phyloP scores from a whole-genome alignment of 768 basidiomycete species.

The Mycena rebaudengoi region DNA sequence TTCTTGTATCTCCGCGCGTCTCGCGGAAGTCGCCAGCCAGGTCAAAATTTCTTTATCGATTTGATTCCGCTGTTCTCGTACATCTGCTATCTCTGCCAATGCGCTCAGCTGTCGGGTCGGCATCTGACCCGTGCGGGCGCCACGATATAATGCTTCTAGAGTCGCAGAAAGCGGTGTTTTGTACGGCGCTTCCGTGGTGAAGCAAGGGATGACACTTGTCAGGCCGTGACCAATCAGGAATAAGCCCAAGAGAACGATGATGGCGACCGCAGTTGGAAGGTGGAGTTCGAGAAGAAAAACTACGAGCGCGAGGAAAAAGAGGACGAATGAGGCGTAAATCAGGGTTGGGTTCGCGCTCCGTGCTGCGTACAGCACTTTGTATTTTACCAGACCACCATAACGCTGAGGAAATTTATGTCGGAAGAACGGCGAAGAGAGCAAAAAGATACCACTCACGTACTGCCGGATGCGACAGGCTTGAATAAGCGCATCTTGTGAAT shows the following conservation, averaged over 20 bases:
- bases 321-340: not conserved
- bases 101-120: not conserved
- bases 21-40: not conserved
- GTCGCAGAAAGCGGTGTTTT: not conserved
- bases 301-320: not conserved
- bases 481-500: not conserved
- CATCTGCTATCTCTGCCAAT: not conserved
- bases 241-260: not conserved
- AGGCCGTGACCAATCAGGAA: not conserved
- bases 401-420: not conserved
- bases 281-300: not conserved
- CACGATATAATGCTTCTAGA: not conserved
- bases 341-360: not conserved
- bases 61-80: not conserved
- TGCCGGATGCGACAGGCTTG: not conserved
- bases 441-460: not conserved
- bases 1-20: not conserved
- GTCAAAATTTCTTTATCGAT: not conserved
- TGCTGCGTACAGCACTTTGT: not conserved
- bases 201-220: not conserved
- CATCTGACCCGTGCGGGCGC: not conserved
- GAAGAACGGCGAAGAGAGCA: not conserved
- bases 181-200: not conserved
- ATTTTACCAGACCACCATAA: not conserved
- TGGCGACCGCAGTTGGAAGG: not conserved